Evolutionary conservation across 2,329 filamentous ascomycete species (phyloP).

Genomic region (Hymenoscyphus fructigenus): DNA sequence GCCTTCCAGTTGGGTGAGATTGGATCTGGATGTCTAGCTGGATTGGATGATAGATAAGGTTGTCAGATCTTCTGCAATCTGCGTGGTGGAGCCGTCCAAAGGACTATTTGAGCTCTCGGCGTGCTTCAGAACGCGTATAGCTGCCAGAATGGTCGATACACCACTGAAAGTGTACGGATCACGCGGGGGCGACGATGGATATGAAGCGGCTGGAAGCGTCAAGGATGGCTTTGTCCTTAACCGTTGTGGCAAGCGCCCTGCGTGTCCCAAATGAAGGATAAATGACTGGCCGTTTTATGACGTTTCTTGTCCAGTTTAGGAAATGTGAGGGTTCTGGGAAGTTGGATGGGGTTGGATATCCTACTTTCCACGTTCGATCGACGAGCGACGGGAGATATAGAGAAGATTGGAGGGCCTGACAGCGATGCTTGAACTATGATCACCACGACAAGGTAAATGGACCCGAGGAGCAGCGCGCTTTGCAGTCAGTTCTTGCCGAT

Average conservation of each 20-base stretch:
- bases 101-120: constrained; percentile 26
- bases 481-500: constrained; percentile 25
- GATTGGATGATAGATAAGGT: constrained; percentile 30
- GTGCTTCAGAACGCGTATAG: constrained; percentile 35
- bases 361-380: constrained; percentile 36
- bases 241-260: constrained; percentile 32
- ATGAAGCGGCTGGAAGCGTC: constrained; percentile 26
- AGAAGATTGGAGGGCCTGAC: constrained; percentile 33
- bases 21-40: constrained; percentile 1
- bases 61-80: constrained; percentile 28
- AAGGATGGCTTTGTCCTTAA: constrained; percentile 28
- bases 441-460: constrained; percentile 32
- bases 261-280: constrained; percentile 35
- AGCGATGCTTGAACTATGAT: constrained; percentile 33
- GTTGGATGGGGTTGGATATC: constrained; percentile 29
- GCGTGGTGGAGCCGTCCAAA: constrained; percentile 27
- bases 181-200: constrained; percentile 27
- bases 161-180: constrained; percentile 26
- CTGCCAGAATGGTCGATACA: constrained; percentile 26
- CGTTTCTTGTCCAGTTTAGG: constrained; percentile 32
- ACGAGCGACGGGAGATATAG: constrained; percentile 34
- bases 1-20: constrained; percentile 1
- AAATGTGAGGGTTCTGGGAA: constrained; percentile 24
- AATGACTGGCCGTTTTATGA: constrained; percentile 35
- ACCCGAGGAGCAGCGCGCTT: constrained; percentile 33